Percentiles rank a stretch among this genome's conserved stretches.
Evolutionary conservation across 306 rosid species (phyloP).

Genomic region (Quercus bicolor): DNA sequence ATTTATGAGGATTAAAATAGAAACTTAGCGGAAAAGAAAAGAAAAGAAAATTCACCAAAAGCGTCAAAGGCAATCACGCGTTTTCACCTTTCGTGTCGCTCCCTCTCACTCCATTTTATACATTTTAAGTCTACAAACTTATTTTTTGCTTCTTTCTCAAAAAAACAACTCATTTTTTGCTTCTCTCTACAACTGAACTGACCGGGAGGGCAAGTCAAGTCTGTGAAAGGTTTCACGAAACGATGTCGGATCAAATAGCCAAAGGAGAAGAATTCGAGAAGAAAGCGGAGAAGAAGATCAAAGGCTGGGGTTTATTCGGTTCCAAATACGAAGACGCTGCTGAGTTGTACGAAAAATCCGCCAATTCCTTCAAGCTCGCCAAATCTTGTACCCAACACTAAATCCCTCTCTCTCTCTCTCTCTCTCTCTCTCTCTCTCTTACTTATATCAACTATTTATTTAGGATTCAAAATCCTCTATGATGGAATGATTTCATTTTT

Average conservation of each 20-base stretch:
- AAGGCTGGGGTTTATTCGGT: constrained; percentile 33
- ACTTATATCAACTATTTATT: not conserved
- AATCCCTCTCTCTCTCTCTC: not conserved
- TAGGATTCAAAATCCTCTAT: no score
- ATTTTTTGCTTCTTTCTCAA: not conserved
- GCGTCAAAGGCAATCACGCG: not conserved
- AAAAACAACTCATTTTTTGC: not conserved
- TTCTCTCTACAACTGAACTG: not conserved
- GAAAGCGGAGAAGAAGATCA: constrained; percentile 44
- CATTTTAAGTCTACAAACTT: not conserved
- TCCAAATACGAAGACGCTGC: constrained; percentile 50
- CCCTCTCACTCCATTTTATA: not conserved
- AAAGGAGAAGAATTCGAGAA: constrained; percentile 37
- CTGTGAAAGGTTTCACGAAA: not conserved
- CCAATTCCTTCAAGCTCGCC: constrained; percentile 49
- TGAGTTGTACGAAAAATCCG: constrained; percentile 39
- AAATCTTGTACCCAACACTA: constrained; percentile 40
- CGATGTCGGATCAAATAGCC: constrained; percentile 33
- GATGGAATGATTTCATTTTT: no score
- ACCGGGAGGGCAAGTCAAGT: not conserved
- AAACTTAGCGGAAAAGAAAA: no score
- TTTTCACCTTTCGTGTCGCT: not conserved
- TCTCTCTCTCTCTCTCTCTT: not conserved
- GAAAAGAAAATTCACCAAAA: not conserved
- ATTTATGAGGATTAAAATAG: no score